Base-by-base conservation (phyloP, 1,284 basidiomycete species). In the Cystobasidiaceae sp. region DNA sequence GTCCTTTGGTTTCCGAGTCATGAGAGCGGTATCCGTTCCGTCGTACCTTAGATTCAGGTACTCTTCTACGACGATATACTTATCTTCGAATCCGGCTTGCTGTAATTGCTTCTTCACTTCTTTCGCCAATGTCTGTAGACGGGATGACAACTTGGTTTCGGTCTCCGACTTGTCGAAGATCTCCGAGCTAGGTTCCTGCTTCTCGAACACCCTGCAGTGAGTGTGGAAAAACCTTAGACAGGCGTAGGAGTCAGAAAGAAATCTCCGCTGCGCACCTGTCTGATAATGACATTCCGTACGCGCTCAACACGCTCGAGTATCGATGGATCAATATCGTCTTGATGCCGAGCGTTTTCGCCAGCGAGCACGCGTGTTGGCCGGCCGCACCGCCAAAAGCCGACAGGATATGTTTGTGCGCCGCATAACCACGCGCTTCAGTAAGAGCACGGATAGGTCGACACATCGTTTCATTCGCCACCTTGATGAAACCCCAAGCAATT, bases 351-450 rank as follows among this genome's bases (percentile, higher is more conserved):
- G 88, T 80, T 25, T 83, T 73, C n/a, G 81, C 90, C 50, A 94
- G 89, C 70, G 90, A 87, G 80, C 90, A 93, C 4, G 89, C 91
- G 71, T 93, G 90, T 73, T 94, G 92, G 0, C 92, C 91, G 13
- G 91, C 91, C 15, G 67, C 67, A 23, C 64, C 64, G 19, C 71
- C 72, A 41, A 73, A 72, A 4, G 63, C 58, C 33, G 64, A 49
- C n/a, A 63, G 44, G 19, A 55, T 54, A 41, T 67, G 72, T 44
- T 63, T 69, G 1, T 64, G 32, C 0, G 71, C 69, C 2, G 64
- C 46, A 56, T 67, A 70, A 0, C 72, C 72, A 30, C 69, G 50
- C 2, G 69, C 67, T 54, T 73, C 72, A 4, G 72, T 73, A 27
- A 73, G 41, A 3, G 71, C 50, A 2, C 71, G 70, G 17, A 73